These are phyloP conservation scores for Krasilnikovozyma curviuscula DNA, from an alignment of 768 basidiomycete genomes.

Conservation along the genomic window DNA sequence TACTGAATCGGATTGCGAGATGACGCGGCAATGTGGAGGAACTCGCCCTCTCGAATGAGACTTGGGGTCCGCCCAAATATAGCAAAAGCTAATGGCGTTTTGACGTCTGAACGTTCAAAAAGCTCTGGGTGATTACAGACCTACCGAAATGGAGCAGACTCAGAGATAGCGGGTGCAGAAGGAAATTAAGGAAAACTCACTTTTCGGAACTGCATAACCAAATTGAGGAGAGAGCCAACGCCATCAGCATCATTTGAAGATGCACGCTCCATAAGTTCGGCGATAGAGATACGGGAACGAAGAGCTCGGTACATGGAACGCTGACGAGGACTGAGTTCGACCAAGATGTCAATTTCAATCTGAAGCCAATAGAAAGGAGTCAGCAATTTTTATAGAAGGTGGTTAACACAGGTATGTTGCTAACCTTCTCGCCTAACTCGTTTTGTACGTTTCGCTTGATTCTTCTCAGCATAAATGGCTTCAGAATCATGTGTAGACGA, in stretches of 20 bases:
- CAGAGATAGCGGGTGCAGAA: too few species aligned
- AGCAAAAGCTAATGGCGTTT: slow-evolving; percentile 78
- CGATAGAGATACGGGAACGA: slow-evolving; percentile 79
- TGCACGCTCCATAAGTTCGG: slow-evolving; percentile 83
- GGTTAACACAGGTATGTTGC: background rate
- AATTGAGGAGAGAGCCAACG: slow-evolving; percentile 87
- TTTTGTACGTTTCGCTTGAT: slow-evolving; percentile 99
- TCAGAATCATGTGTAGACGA: slow-evolving; percentile 92
- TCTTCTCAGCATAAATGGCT: slow-evolving; percentile 94
- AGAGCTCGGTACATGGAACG: slow-evolving; percentile 73
- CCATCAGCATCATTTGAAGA: slow-evolving; percentile 67
- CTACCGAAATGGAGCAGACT: slow-evolving; percentile 31
- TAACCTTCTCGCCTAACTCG: slow-evolving; percentile 91
- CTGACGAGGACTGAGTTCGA: slow-evolving; percentile 84
- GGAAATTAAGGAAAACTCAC: slow-evolving; percentile 28
- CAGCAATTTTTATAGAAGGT: background rate
- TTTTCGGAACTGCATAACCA: slow-evolving; percentile 99
- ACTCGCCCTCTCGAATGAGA: slow-evolving; percentile 71
- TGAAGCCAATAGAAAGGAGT: slow-evolving; percentile 22
- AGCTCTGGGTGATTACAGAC: slow-evolving; percentile 97
- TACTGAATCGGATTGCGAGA: slow-evolving; percentile 72
- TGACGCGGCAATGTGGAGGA: slow-evolving; percentile 62
- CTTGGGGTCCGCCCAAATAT: slow-evolving; percentile 61
- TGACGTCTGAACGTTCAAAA: slow-evolving; percentile 90
- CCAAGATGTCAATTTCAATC: slow-evolving; percentile 92